Base-by-base conservation (phyloP, 1,284 basidiomycete genomes). In the Ceratorhiza oryzae-sativae region DNA sequence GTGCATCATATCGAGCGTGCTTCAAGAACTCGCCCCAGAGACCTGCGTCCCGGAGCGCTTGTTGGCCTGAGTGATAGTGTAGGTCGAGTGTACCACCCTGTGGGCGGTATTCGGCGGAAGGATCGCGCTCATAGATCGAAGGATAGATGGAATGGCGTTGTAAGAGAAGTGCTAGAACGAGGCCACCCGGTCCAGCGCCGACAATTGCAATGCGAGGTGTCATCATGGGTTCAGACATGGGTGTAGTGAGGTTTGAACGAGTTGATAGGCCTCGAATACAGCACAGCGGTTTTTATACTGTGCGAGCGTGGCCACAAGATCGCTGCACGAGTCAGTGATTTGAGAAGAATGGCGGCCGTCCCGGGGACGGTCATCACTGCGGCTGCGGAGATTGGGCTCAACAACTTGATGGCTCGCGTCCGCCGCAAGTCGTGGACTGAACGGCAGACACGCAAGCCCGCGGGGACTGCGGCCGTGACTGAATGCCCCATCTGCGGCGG, bases 41-140 rank as follows among this genome's bases (percentile, higher is more conserved):
- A 12, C 80, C 80, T 2, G 80, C 79, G 34, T 75, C 77, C 10
- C 75, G 72, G 20, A 82, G 72, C 1, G 80, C 81, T 15, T 67
- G 68, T 68, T 79, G 79, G 10, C 83, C 83, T 3, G 79, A 80
- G 32, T 79, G 77, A 1, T 74, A 67, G 73, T 84, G 82, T 32
- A 84, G 72, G 75, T 84, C 83, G 34, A 84, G 79, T 10, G 79
- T 77, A 10, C 83, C 83, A 20, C 82, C 82, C 70, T 82, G 81
- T 9, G 74, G 73, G 25, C 82, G 80, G 15, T 77, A 67, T 41
- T 73, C 53, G 6, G 75, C 63, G 9, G 77, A 79, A 12, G 74
- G 51, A 41, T 83, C 81, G 12, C 77, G 76, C 74, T 83, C 82
- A 72, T 80, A 83, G 49, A 83, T 65, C 6, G 76, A 78, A 9